These are phyloP conservation scores for Lanmaoa pseudosensibilis DNA, from an alignment of 768 basidiomycete species.

Conservation along the genomic window DNA sequence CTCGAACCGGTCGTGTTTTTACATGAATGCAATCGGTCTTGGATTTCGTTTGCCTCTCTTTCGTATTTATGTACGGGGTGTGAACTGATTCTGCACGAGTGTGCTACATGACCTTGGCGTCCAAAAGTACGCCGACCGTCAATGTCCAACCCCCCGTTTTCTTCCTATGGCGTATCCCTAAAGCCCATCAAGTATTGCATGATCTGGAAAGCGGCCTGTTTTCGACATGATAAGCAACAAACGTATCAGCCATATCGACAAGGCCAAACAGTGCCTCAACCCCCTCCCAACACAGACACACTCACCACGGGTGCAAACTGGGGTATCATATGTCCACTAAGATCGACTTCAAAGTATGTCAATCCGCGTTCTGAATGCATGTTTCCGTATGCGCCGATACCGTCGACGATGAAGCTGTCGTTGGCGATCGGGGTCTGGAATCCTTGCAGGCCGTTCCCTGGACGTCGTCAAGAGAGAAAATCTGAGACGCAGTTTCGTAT, in stretches of 20 bases:
- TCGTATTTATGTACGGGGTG: too few species aligned
- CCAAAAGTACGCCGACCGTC: too few species aligned
- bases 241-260: neutral
- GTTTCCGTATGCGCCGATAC: conserved; percentile 64
- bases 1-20: neutral
- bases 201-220: conserved; percentile 65
- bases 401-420: conserved; percentile 71
- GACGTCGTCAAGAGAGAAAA: neutral
- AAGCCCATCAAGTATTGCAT: conserved; percentile 71
- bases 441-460: conserved; percentile 65
- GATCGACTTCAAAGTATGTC: conserved; percentile 63
- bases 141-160: too few species aligned
- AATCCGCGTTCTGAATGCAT: conserved; percentile 67
- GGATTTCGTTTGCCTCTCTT: neutral
- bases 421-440: conserved; percentile 66
- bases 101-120: neutral
- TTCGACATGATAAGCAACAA: neutral
- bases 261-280: neutral
- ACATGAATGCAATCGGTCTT: neutral
- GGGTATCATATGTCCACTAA: conserved; percentile 77
- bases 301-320: conserved; percentile 63
- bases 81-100: too few species aligned
- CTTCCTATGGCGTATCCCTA: conserved; percentile 46
- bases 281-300: neutral
- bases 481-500: too few species aligned